phyloP scores from a whole-genome alignment of 257 asterid species.

The Thymus mandschuricus region DNA sequence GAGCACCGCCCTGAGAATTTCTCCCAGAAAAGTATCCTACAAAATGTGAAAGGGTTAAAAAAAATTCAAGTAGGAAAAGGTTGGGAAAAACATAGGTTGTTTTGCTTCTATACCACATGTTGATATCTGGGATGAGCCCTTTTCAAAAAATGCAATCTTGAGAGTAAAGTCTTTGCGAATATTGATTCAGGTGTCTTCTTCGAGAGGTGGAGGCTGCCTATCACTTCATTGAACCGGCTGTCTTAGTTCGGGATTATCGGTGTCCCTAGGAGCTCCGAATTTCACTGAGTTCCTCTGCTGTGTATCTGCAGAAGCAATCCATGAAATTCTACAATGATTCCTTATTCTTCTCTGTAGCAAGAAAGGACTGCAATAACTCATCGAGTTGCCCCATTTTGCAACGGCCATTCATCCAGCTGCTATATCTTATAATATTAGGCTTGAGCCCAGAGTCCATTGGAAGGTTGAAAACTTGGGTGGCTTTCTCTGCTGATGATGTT shows the following conservation, averaged over 20 bases:
- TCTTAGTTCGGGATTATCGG: slow-evolving; percentile 76
- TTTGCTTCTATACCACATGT: no score
- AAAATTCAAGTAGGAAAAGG: no score
- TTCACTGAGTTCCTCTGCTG: slow-evolving; percentile 70
- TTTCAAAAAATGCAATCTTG: slow-evolving; percentile 55
- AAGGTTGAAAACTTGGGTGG: no score
- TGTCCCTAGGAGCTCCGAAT: slow-evolving; percentile 80
- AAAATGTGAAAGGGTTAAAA: no score
- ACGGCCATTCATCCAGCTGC: no score
- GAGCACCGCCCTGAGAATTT: slow-evolving; percentile 75
- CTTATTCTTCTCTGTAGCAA: not conserved
- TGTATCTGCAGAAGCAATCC: slow-evolving; percentile 48
- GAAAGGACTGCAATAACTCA: not conserved
- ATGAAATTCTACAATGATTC: not conserved
- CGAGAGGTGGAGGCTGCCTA: slow-evolving; percentile 36
- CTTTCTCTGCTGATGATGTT: no score
- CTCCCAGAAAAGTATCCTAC: slow-evolving; percentile 79
- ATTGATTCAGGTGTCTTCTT: slow-evolving; percentile 67
- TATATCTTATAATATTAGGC: no score
- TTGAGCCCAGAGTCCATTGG: no score
- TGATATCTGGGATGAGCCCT: no score
- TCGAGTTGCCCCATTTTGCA: no score
- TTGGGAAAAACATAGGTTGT: no score
- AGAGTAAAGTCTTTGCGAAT: slow-evolving; percentile 52
- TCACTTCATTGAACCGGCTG: slow-evolving; percentile 48